phyloP scores from a whole-genome alignment of 1,284 basidiomycete genomes.

The Ustilago crameri region DNA sequence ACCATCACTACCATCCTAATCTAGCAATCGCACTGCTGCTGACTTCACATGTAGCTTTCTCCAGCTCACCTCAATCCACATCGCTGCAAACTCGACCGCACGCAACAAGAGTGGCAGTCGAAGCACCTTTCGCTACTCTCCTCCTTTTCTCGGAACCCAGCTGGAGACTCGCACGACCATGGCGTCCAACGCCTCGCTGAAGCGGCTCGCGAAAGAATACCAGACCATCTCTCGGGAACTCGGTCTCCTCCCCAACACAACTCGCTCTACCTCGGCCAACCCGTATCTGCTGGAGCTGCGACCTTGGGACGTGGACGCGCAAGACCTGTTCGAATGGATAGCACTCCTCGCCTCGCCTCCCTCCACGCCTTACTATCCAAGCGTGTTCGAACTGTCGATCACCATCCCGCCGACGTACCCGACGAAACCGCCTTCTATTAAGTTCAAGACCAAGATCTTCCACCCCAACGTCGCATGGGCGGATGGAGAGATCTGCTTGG shows the following conservation, averaged over 20 bases:
- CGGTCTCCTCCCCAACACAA: slow-evolving; percentile 12
- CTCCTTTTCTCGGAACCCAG: background rate
- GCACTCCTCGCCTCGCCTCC: slow-evolving; percentile 51
- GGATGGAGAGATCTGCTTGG: slow-evolving; percentile 68
- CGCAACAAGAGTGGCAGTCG: background rate
- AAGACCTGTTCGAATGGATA: slow-evolving; percentile 62
- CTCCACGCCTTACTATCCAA: slow-evolving; percentile 42
- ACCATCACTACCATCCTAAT: background rate
- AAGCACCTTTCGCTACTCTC: background rate
- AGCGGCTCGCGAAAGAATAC: slow-evolving; percentile 57
- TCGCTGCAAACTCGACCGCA: background rate
- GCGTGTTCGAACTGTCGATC: slow-evolving; percentile 55
- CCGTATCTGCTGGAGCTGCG: slow-evolving; percentile 53
- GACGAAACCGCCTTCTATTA: slow-evolving; percentile 62
- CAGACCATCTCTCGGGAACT: slow-evolving; percentile 35
- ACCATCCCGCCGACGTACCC: slow-evolving; percentile 57
- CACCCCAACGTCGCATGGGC: slow-evolving; percentile 65
- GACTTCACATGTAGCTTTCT: no score
- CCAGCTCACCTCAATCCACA: background rate
- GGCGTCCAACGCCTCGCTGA: slow-evolving; percentile 32
- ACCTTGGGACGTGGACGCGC: slow-evolving; percentile 55
- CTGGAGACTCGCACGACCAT: slow-evolving; percentile 5
- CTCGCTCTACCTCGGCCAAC: slow-evolving; percentile 24
- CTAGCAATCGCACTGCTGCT: background rate
- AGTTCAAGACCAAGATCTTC: slow-evolving; percentile 61